phyloP scores from a whole-genome alignment of 176 grass and related monocot genomes.

The Oryza longistaminata region DNA sequence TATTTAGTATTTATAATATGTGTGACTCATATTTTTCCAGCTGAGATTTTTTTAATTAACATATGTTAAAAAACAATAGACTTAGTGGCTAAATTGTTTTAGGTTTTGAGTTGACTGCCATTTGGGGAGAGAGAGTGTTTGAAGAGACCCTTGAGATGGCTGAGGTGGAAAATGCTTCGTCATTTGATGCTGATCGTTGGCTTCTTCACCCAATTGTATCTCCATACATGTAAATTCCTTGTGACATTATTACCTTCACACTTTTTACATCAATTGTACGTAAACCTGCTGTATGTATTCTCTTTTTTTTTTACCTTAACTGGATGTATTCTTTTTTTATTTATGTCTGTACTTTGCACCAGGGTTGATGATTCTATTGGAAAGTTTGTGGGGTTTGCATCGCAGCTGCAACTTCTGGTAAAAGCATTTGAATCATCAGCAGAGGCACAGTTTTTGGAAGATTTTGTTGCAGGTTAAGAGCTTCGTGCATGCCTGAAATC shows the following conservation, averaged over 20 bases:
- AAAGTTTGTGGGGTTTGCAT: conserved; percentile 95
- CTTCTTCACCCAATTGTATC: conserved; percentile 75
- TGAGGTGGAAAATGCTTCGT: conserved; percentile 89
- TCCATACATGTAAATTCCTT: conserved; percentile 65
- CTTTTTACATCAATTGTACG: conserved; percentile 25
- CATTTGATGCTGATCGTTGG: conserved; percentile 92
- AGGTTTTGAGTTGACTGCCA: conserved; percentile 85
- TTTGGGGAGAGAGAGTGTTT: conserved; percentile 78
- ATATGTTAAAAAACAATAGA: conserved; percentile 6
- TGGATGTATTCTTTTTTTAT: conserved; percentile 31
- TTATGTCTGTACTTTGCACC: conserved; percentile 31
- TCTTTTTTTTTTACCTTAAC: background rate
- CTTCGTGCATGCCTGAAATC: conserved; percentile 24
- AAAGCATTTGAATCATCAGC: conserved; percentile 62
- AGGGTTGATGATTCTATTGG: conserved; percentile 89
- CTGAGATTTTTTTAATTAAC: conserved; percentile 19
- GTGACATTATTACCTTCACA: background rate
- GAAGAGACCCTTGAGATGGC: conserved; percentile 97
- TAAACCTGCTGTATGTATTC: conserved; percentile 13
- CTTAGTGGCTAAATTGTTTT: conserved; percentile 13
- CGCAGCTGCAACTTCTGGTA: conserved; percentile 84
- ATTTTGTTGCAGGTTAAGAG: conserved; percentile 86
- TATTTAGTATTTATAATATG: background rate
- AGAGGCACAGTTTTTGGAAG: conserved; percentile 90
- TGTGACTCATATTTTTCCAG: conserved; percentile 7